Conservation (phyloP, 2,329 filamentous ascomycete genomes). For the Pseudodiploospora longispora region DNA sequence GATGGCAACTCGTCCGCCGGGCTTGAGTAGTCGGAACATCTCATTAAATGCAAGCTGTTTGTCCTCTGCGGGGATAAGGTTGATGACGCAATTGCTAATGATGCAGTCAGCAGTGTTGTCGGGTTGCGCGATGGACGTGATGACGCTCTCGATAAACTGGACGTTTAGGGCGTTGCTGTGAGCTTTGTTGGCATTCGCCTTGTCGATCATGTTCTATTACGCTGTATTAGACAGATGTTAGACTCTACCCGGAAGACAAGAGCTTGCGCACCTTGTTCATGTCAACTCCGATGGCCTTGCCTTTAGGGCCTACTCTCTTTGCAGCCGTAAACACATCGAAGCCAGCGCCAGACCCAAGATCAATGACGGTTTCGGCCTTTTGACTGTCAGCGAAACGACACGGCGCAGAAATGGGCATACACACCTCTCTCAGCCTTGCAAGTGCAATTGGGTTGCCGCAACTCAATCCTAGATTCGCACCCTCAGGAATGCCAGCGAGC, state of each 20-base stretch:
- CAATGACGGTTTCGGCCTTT: slow-evolving; percentile 49
- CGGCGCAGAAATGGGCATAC: neutral
- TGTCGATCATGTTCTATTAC: slow-evolving; percentile 44
- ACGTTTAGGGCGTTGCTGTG: slow-evolving; percentile 35
- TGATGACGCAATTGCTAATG: slow-evolving; percentile 57
- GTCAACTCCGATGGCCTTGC: slow-evolving; percentile 48
- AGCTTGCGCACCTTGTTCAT: slow-evolving; percentile 45
- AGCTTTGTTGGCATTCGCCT: slow-evolving; percentile 33
- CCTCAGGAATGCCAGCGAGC: slow-evolving; percentile 35
- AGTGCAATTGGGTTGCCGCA: slow-evolving; percentile 46
- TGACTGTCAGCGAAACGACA: neutral
- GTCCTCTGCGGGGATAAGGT: slow-evolving; percentile 45
- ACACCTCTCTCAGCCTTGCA: slow-evolving; percentile 36
- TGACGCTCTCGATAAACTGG: slow-evolving; percentile 41
- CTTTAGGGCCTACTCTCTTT: slow-evolving; percentile 37
- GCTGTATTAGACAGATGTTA: neutral
- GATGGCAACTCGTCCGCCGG: slow-evolving; percentile 49
- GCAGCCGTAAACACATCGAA: slow-evolving; percentile 50
- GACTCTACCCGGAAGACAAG: neutral
- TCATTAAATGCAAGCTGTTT: slow-evolving; percentile 49
- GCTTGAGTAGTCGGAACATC: slow-evolving; percentile 49
- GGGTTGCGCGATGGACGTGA: slow-evolving; percentile 41
- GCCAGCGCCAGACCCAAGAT: slow-evolving; percentile 49
- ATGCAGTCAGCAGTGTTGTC: slow-evolving; percentile 39
- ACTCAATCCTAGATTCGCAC: slow-evolving; percentile 44